These are phyloP conservation scores for Jaminaea rosea DNA, from an alignment of 1,284 basidiomycete genomes.

Conservation along the genomic window DNA sequence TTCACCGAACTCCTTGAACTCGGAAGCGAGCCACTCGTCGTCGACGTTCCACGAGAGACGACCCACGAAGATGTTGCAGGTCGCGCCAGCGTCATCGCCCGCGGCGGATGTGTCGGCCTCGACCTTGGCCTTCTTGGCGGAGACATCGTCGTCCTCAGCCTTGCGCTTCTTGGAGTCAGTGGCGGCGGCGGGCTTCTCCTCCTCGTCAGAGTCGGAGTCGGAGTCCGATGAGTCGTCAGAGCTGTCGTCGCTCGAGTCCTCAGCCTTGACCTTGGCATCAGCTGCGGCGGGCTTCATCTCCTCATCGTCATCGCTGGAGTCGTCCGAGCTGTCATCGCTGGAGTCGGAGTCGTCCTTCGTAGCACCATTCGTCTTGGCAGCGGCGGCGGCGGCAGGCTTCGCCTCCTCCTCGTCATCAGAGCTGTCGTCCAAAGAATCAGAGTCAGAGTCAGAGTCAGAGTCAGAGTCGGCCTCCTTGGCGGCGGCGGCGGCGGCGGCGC, in stretches of 20 bases:
- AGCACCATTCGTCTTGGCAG: slow-evolving; percentile 11
- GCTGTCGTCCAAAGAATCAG: slow-evolving; percentile 12
- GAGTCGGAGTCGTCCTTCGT: slow-evolving; percentile 12
- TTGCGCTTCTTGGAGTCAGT: slow-evolving; percentile 63
- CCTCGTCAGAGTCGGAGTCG: slow-evolving; percentile 19
- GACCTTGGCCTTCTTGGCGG: slow-evolving; percentile 73
- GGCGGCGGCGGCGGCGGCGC: slow-evolving; percentile 9
- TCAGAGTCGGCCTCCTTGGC: slow-evolving; percentile 20
- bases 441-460: slow-evolving; percentile 9
- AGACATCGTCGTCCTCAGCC: slow-evolving; percentile 58
- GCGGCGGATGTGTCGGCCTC: slow-evolving; percentile 45
- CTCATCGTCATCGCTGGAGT: no score
- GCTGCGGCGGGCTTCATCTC: slow-evolving; percentile 15
- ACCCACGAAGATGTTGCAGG: slow-evolving; percentile 80
- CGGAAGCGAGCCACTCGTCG: slow-evolving; percentile 85
- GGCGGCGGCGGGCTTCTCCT: slow-evolving; percentile 43
- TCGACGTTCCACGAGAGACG: slow-evolving; percentile 94
- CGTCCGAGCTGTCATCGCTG: slow-evolving; percentile 13
- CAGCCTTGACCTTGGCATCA: slow-evolving; percentile 17
- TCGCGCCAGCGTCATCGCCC: slow-evolving; percentile 54
- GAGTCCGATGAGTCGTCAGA: slow-evolving; percentile 36
- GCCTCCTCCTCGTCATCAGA: slow-evolving; percentile 21
- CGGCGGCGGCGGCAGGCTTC: slow-evolving; percentile 15
- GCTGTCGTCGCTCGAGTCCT: slow-evolving; percentile 14
- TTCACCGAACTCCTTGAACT: slow-evolving; percentile 81